Evolutionary conservation across 805 yeast genomes (phyloP), one percentile per base, ranked within the genome.

Genomic region (Wickerhamomyces rabaulensis): DNA sequence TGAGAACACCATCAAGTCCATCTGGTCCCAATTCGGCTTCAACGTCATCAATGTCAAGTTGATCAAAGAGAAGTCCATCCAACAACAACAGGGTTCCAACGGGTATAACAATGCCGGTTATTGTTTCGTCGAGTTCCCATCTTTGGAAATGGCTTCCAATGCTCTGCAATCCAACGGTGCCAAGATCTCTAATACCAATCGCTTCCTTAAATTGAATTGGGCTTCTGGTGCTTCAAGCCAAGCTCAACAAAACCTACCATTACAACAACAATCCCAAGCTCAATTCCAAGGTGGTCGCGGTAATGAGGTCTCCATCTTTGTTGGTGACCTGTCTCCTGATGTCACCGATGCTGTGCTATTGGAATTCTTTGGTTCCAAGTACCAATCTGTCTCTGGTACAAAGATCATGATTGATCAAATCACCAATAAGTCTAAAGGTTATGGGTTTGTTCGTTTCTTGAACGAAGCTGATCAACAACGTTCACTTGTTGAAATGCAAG

Each of bases 381-480:
- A 78, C 60, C 82, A 91, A 2, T 84, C 91, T 7, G 80, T 88
- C 45, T 75, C 80, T 44, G 82, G 84, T 54, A 94, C 82, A 7
- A 88, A 85, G 58, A 79, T 90, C 51, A 88, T 90, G 82, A 64
- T 76, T 42, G 96, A 90, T 63, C 82, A 80, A 35, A 61, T 65
- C 12, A 81, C 95, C 1, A 83, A 84, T 26, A 74, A 74, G 42
- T 78, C 92, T 7, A 82, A 87, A 59, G 96, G 96, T 12, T 90
- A 85, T 64, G 97, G 97, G 2, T 91, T 91, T 69, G 87, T 89
- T n/a, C 79, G 87, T 51, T 89, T 90, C 61, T 58, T 72, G 31
- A 74, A 75, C 48, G 82, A 78, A 50, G 72, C 73, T 10, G 89
- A 84, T 36, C 89, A 84, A 64, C 83, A 80, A 54, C 74, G 80